Base-by-base conservation (phyloP, 805 yeast genomes). In the Metschnikowia orientalis region DNA sequence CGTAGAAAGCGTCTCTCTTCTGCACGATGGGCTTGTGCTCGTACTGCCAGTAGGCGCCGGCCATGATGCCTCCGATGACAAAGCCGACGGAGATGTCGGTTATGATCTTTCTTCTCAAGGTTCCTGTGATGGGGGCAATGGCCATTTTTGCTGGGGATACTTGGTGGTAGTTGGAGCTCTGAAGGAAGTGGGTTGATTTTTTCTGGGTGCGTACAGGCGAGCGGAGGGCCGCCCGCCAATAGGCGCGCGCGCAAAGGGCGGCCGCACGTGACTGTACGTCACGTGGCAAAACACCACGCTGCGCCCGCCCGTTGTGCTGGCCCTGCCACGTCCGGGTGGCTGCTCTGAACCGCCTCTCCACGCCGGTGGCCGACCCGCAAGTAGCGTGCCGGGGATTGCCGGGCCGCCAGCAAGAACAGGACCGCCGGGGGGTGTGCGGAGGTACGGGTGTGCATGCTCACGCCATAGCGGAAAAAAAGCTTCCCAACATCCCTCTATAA, bases 71-170 rank as follows among this genome's bases (percentile, higher is more conserved):
- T 37, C 90, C 90, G 44, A 55, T 51, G 35, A 51, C 73, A 63
- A 77, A 72, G 41, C 92, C 95, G 45, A 81, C 63, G 50, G 77
- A 45, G 59, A 89, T 77, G 54, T 89, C 96, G 48, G 82, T 75
- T 57, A 80, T 71, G 62, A 85, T 76, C 67, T 79, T 83, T 71
- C 77, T 84, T 68, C 77, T 85, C 48, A 89, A 73, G 42, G 81
- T 68, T 48, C 96, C 96, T 34, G 80, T 75, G 54, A 89, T 86
- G 53, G 94, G 92, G 56, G 90, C 84, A 56, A 85, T 72, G 61
- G 88, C 81, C 82, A 79, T 82, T 36, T 37, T 57, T 28, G 32
- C 35, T 28, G 45, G 36, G 29, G 31, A 29, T n/a, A n/a, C n/a
- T n/a, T n/a, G n/a, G n/a, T n/a, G n/a, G n/a, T n/a, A n/a, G n/a